Evolutionary conservation across 768 basidiomycete species (phyloP).

Genomic region (Tylopilus balloui): DNA sequence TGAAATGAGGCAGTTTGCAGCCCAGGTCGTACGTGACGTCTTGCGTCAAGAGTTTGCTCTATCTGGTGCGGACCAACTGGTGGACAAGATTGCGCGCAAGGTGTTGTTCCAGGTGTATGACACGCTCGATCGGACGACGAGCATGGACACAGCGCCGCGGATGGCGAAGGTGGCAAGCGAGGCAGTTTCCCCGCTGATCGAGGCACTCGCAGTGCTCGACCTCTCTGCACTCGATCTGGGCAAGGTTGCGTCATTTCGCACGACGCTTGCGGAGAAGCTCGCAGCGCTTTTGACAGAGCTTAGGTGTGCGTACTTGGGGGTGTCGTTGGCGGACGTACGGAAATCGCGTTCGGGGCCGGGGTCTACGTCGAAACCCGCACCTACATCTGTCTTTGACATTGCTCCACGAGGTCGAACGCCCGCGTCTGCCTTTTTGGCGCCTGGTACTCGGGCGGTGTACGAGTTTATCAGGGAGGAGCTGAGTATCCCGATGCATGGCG

Average conservation of each 20-base stretch:
- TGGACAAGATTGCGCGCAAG: slow-evolving; percentile 22
- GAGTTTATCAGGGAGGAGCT: slow-evolving; percentile 68
- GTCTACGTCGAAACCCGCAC: slow-evolving; percentile 14
- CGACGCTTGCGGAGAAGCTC: slow-evolving; percentile 13
- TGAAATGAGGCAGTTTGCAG: slow-evolving; percentile 46
- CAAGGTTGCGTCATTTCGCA: slow-evolving; percentile 24
- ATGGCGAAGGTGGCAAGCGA: slow-evolving; percentile 71
- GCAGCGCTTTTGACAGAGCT: slow-evolving; percentile 24
- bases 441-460: slow-evolving; percentile 61
- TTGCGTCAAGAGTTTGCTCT: slow-evolving; percentile 12
- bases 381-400: slow-evolving; percentile 38
- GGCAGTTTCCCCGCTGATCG: slow-evolving; percentile 57
- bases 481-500: slow-evolving; percentile 78
- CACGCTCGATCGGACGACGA: slow-evolving; percentile 59
- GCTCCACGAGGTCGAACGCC: slow-evolving; percentile 56
- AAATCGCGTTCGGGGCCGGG: slow-evolving; percentile 9
- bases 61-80: slow-evolving; percentile 7
- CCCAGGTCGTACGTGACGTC: slow-evolving; percentile 20
- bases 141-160: slow-evolving; percentile 64
- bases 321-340: slow-evolving; percentile 20
- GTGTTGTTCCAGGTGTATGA: slow-evolving; percentile 42
- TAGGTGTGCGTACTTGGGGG: slow-evolving; percentile 28
- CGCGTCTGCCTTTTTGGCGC: slow-evolving; percentile 54
- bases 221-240: slow-evolving; percentile 15
- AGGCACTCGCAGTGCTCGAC: slow-evolving; percentile 28